Base-by-base conservation (phyloP, 2,329 filamentous ascomycete genomes). In the Ambrosiella xylebori region DNA sequence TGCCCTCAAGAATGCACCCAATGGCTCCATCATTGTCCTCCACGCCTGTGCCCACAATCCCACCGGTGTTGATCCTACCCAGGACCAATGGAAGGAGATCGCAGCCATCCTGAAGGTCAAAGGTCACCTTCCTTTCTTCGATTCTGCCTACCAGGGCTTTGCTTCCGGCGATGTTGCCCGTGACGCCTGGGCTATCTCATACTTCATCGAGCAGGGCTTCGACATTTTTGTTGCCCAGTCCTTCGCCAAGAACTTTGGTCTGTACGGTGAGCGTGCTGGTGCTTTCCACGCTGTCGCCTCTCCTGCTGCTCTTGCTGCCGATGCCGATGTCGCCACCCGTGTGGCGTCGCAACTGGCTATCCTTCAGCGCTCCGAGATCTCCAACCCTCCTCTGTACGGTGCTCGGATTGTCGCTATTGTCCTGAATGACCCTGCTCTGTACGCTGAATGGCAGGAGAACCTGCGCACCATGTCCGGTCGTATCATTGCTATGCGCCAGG, bases 31-130 rank as follows among this genome's bases (percentile, higher is more conserved):
- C 69, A 84, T 98, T 69, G 78, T 97, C 50, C 80, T 97, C 44
- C 93, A 97, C 73, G 87, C 89, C 62, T 98, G 93, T 70, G 93
- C 93, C 41, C 93, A 98, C 76, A 98, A 98, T 76, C 93, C 93
- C 40, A 98, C 93, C 1, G 93, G 93, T 60, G 90, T 98, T 62
- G 93, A 98, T 72, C 90, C 90, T 7, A 95, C 90, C 17, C 77
- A 85, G 64, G 88, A 91, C 57, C 93, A 98, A 74, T 98, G 93
- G 93, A 88, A 85, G 70, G 80, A 94, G 73, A 82, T 98, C 62
- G 89, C 91, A 56, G 71, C 76, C 49, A 71, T 95, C 50, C 82
- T 97, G 71, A 80, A 79, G 65, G 71, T 80, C 66, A 88, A 85
- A 73, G 80, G 80, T 63, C 91, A 94, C 71, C 95, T 98, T 74